Conservation (phyloP, 768 basidiomycete genomes). For the Leucogyrophana mollusca region DNA sequence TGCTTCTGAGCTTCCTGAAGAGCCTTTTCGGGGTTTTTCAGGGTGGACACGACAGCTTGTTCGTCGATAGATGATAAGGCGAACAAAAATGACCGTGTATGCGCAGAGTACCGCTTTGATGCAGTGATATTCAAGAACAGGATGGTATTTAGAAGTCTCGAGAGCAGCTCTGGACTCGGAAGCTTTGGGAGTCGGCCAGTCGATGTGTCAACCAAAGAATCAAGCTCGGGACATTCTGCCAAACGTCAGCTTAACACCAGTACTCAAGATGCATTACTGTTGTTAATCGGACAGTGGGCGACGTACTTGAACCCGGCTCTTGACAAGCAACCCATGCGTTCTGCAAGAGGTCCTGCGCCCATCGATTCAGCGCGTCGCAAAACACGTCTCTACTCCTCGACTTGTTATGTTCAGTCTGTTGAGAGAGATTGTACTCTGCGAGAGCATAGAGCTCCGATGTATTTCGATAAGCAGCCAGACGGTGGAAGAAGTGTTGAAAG, state of each 20-base stretch:
- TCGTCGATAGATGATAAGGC: slow-evolving; percentile 43
- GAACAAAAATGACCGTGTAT: slow-evolving; percentile 46
- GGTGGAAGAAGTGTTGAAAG: slow-evolving; percentile 42
- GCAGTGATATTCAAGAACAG: slow-evolving; percentile 50
- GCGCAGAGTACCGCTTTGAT: slow-evolving; percentile 48
- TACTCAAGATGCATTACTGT: too few species aligned
- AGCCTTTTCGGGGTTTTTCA: slow-evolving; percentile 48
- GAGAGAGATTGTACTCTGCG: slow-evolving; percentile 24
- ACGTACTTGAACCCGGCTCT: slow-evolving; percentile 32
- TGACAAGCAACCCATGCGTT: slow-evolving; percentile 46
- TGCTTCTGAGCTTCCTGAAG: slow-evolving; percentile 43
- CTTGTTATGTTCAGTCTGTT: background rate
- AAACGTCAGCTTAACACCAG: too few species aligned
- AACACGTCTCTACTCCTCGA: slow-evolving; percentile 31
- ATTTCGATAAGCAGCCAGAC: slow-evolving; percentile 47
- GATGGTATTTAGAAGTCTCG: slow-evolving; percentile 47
- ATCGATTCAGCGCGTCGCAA: slow-evolving; percentile 35
- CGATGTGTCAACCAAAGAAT: slow-evolving; percentile 45
- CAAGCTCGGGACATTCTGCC: slow-evolving; percentile 42
- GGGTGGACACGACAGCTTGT: slow-evolving; percentile 38
- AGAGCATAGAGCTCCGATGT: slow-evolving; percentile 37
- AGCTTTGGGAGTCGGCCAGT: slow-evolving; percentile 37
- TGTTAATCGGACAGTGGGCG: background rate
- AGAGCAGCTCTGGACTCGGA: slow-evolving; percentile 35
- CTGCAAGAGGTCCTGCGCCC: slow-evolving; percentile 44